These are phyloP conservation scores for Xylaria sp. DNA, from an alignment of 2,329 filamentous ascomycete genomes.

Conservation along the genomic window DNA sequence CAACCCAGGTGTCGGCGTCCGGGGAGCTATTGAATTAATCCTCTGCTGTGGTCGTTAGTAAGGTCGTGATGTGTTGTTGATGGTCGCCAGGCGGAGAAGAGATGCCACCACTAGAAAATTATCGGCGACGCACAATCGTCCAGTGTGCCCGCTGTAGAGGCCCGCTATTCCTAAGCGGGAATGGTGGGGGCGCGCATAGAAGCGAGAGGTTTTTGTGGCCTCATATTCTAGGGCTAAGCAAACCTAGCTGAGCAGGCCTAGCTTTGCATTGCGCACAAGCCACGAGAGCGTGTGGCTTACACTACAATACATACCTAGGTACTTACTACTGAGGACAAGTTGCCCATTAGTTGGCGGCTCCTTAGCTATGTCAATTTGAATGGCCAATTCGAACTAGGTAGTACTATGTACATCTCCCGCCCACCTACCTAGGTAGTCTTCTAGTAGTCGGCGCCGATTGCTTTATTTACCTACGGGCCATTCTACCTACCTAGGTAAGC, in stretches of 20 bases:
- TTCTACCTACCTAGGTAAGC: background rate
- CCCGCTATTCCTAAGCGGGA: constrained; percentile 38
- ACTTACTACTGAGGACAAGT: no score
- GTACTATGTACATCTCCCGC: background rate
- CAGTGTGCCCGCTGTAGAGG: constrained; percentile 43
- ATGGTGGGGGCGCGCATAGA: constrained; percentile 42
- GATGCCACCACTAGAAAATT: constrained; percentile 46
- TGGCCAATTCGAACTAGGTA: no score
- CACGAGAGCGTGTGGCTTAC: background rate
- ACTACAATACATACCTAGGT: background rate
- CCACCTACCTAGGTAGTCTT: background rate
- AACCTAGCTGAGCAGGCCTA: constrained; percentile 38
- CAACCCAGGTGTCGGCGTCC: constrained; percentile 44
- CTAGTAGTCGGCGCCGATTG: background rate
- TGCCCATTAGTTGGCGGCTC: no score
- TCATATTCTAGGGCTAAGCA: constrained; percentile 45
- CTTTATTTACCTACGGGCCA: background rate
- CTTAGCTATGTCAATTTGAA: no score
- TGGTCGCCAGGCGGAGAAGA: constrained; percentile 44
- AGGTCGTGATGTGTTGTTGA: constrained; percentile 45
- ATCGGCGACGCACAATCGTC: constrained; percentile 45
- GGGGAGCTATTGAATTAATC: constrained; percentile 43
- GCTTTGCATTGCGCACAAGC: background rate
- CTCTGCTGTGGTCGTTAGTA: constrained; percentile 49
- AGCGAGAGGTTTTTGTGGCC: constrained; percentile 47